A percentile compares a stretch with the other conserved stretches of the same genome.
Evolutionary conservation across 768 basidiomycete genomes (phyloP).

Genomic region (Paxillus rubicundulus): DNA sequence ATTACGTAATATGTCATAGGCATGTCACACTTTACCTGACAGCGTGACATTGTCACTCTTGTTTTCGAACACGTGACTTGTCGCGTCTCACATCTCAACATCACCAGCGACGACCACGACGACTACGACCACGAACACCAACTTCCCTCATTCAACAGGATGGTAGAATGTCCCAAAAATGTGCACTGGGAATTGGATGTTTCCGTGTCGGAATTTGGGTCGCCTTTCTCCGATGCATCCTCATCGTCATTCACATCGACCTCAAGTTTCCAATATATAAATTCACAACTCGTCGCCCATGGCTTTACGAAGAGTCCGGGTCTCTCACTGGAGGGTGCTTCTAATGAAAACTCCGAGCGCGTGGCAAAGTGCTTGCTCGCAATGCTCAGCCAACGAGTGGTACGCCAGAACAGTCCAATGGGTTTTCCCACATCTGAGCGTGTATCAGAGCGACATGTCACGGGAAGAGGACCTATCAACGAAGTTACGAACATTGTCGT

Average conservation of each 20-base stretch:
- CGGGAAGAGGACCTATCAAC: conserved; percentile 74
- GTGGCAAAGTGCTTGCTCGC: conserved; percentile 73
- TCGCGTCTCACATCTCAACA: conserved; percentile 25
- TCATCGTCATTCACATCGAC: conserved; percentile 47
- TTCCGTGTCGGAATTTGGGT: conserved; percentile 43
- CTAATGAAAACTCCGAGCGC: conserved; percentile 51
- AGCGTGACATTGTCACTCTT: conserved; percentile 5
- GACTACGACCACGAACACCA: neutral
- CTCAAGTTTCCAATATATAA: conserved; percentile 74
- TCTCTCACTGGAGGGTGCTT: conserved; percentile 63
- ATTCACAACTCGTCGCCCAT: conserved; percentile 79
- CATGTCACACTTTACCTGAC: too few relatives aligned
- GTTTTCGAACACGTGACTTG: conserved; percentile 22
- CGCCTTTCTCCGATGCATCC: conserved; percentile 40
- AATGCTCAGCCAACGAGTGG: conserved; percentile 74
- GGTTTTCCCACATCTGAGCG: conserved; percentile 14
- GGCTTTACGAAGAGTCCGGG: conserved; percentile 68
- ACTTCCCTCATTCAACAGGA: neutral
- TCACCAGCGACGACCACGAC: conserved; percentile 9
- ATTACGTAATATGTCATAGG: conserved; percentile 18
- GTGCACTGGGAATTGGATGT: conserved; percentile 53
- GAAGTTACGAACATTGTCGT: conserved; percentile 71
- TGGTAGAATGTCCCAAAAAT: conserved; percentile 40
- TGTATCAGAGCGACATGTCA: conserved; percentile 65
- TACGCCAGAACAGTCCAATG: conserved; percentile 37